Conservation (phyloP, 2,329 filamentous ascomycete species). For the Venturia effusa region DNA sequence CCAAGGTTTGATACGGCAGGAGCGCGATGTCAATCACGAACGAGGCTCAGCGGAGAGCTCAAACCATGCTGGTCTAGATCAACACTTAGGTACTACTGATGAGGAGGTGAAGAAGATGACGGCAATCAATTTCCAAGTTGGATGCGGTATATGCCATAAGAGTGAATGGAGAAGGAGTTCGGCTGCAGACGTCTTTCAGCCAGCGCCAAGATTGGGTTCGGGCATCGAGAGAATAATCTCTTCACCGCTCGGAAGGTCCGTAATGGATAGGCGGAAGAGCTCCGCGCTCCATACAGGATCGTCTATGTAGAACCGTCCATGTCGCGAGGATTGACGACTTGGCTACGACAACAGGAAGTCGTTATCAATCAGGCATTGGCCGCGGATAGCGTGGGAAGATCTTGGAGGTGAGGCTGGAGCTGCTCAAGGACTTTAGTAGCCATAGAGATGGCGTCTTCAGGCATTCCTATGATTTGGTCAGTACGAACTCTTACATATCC, state of each 20-base stretch:
- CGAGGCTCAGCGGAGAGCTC: neutral
- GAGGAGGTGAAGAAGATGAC: neutral
- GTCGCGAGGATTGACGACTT: neutral
- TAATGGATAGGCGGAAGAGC: neutral
- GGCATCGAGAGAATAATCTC: neutral
- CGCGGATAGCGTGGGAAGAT: neutral
- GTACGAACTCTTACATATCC: neutral
- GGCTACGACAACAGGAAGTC: neutral
- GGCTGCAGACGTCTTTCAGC: neutral
- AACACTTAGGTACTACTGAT: neutral
- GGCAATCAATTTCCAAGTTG: neutral
- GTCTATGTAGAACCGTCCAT: neutral
- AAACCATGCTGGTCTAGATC: neutral
- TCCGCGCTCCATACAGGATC: neutral
- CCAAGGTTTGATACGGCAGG: neutral
- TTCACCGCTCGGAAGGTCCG: neutral
- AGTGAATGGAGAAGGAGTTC: neutral
- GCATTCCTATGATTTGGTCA: slow-evolving; percentile 41
- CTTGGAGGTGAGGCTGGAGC: slow-evolving; percentile 12
- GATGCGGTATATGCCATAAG: neutral
- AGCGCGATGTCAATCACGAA: neutral
- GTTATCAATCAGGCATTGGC: neutral
- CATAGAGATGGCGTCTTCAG: slow-evolving; percentile 57
- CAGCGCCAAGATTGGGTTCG: neutral
- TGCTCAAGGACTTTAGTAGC: slow-evolving; percentile 48